Evolutionary conservation across 371 early-diverging fungal species (phyloP).

Genomic region (Saksenaea oblongispora): DNA sequence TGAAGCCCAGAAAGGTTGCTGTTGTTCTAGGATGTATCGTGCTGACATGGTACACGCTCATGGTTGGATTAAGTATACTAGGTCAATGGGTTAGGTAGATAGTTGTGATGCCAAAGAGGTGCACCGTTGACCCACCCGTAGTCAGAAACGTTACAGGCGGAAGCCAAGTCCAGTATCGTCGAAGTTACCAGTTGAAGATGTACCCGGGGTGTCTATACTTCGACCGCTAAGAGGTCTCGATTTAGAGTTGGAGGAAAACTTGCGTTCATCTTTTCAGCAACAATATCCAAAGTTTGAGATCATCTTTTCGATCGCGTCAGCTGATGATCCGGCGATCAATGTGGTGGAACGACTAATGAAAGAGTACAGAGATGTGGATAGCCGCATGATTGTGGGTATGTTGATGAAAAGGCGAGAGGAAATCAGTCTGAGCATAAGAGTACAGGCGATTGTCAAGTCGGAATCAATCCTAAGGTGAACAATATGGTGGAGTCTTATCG

Average conservation of each 20-base stretch:
- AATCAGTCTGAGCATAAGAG: not conserved
- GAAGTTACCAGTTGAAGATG: constrained; percentile 37
- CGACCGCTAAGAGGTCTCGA: constrained; percentile 93
- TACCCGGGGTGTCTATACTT: constrained; percentile 80
- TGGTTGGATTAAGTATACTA: constrained; percentile 38
- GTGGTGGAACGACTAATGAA: constrained; percentile 71
- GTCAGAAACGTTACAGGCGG: constrained; percentile 52
- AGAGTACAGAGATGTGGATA: constrained; percentile 70
- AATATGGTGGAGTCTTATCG: constrained; percentile 87
- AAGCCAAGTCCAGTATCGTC: constrained; percentile 52
- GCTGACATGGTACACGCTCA: constrained; percentile 44
- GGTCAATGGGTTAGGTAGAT: constrained; percentile 47
- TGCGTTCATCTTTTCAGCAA: constrained; percentile 81
- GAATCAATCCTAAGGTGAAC: constrained; percentile 95
- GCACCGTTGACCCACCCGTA: constrained; percentile 11
- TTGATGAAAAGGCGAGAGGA: not conserved
- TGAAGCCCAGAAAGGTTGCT: constrained; percentile 9
- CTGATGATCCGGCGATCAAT: constrained; percentile 74
- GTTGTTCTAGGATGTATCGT: constrained; percentile 11
- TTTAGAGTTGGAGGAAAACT: constrained; percentile 73
- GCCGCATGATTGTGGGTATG: constrained; percentile 58
- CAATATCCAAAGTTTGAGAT: constrained; percentile 84
- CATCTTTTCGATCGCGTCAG: constrained; percentile 82
- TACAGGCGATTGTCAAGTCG: constrained; percentile 67
- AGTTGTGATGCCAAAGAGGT: not conserved